phyloP scores from a whole-genome alignment of 257 asterid genomes.

The Solanum infundibuliforme region DNA sequence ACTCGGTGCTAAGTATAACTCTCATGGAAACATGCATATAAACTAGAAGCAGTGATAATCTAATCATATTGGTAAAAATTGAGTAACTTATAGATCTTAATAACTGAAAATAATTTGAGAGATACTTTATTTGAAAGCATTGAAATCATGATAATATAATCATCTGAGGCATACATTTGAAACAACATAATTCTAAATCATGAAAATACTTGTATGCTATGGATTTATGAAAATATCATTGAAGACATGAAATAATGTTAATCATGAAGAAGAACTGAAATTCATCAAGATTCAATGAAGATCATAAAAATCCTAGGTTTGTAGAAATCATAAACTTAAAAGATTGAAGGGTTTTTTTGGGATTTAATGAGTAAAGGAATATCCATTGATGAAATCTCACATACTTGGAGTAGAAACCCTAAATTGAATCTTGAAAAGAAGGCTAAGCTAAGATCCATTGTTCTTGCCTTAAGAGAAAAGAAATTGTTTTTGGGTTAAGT shows the following conservation, averaged over 20 bases:
- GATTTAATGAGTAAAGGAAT: not conserved
- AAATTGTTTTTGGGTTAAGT: not conserved
- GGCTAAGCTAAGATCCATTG: not conserved
- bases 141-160: too few species aligned
- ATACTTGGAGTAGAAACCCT: not conserved
- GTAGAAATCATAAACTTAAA: not conserved
- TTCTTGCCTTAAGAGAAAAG: not conserved
- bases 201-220: not conserved
- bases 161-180: not conserved
- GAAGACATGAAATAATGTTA: not conserved
- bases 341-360: not conserved
- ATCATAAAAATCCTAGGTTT: not conserved
- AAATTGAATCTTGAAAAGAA: not conserved
- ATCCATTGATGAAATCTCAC: not conserved
- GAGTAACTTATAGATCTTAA: not conserved
- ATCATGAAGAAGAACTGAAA: not conserved
- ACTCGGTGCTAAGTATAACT: not conserved
- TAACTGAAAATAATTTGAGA: too few species aligned
- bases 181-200: not conserved
- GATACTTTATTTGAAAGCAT: not conserved
- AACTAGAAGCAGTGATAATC: not conserved
- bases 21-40: not conserved
- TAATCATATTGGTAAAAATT: not conserved
- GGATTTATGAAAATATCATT: not conserved
- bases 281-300: too few species aligned